Evolutionary conservation across 1,139 yeast species (phyloP), one percentile per base, ranked within the genome.

Genomic region (Groenewaldozyma auringiensis): DNA sequence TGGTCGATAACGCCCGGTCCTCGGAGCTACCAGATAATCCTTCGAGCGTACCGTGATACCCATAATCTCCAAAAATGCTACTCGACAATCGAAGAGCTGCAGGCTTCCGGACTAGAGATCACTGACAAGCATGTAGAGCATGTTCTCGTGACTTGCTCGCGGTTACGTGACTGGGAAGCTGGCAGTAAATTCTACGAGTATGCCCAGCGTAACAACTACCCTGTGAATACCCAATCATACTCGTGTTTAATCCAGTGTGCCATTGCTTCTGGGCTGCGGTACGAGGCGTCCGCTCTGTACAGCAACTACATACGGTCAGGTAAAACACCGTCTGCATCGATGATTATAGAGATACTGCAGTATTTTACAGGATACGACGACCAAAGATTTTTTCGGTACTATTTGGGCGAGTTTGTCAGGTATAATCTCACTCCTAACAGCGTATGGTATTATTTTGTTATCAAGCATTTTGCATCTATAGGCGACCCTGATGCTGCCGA

Each of bases 1-100:
- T 65, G 63, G 50, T 64, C 66, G 2, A 52, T 74, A 6, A 41
- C 55, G 11, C 72, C 76, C 2, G 59, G 51, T 22, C 41, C 47
- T 4, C 45, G 46, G 14, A 52, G 61, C 3, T 65, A 57, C 45
- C 43, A 41, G 29, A 55, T 66, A 16, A 43, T 63, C 32, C 45
- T 66, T 37, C 41, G 47, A 38, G 61, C 62, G 16, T 59, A 56
- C 46, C 43, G 64, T 21, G 63, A 64, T 40, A 50, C 53, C 1
- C 46, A 47, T n/a, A 63, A 65, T 40, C 42, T 61, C 32, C 52
- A 49, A 1, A 50, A 62, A 1, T 70, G 71, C 25, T 50, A 65
- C 17, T 50, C 53, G 9, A 47, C 60, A 2, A 58, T 67, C 39
- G 59, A 58, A 3, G 48, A 50, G 6, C 56, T 60, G 55, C 57